Evolutionary conservation across 768 basidiomycete species (phyloP).

Genomic region (Mycena alexandri): DNA sequence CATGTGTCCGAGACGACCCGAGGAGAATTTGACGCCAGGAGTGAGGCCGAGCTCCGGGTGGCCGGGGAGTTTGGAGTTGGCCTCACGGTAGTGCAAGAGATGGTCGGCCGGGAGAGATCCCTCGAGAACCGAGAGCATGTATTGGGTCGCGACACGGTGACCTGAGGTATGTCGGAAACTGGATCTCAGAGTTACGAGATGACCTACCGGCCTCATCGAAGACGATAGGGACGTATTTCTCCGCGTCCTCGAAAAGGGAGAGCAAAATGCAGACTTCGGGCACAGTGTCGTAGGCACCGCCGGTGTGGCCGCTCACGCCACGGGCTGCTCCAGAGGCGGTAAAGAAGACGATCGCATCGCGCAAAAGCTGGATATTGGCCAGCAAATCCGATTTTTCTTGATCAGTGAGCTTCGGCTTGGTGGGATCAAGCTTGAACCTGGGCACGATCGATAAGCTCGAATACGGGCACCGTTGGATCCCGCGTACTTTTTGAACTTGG

Average conservation of each 20-base stretch:
- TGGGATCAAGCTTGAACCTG: conserved; percentile 81
- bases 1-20: conserved; percentile 92
- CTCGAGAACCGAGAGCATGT: conserved; percentile 83
- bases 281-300: conserved; percentile 81
- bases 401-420: conserved; percentile 69
- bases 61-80: conserved; percentile 88
- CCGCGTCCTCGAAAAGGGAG: conserved; percentile 74
- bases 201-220: conserved; percentile 87
- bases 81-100: conserved; percentile 87
- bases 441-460: conserved; percentile 31
- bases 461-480: conserved; percentile 1
- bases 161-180: conserved; percentile 54
- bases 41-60: conserved; percentile 92
- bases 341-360: conserved; percentile 89
- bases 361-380: conserved; percentile 82
- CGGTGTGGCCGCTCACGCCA: conserved; percentile 90
- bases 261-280: conserved; percentile 88
- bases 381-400: conserved; percentile 71
- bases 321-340: conserved; percentile 89
- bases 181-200: not conserved
- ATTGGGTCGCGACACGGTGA: conserved; percentile 92
- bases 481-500: conserved; percentile 76
- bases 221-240: conserved; percentile 75
- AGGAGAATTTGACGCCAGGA: conserved; percentile 94
- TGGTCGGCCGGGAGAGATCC: conserved; percentile 80